These are phyloP conservation scores for Fusarium fujikuroi DNA, from an alignment of 2,329 filamentous ascomycete genomes.

Conservation along the genomic window DNA sequence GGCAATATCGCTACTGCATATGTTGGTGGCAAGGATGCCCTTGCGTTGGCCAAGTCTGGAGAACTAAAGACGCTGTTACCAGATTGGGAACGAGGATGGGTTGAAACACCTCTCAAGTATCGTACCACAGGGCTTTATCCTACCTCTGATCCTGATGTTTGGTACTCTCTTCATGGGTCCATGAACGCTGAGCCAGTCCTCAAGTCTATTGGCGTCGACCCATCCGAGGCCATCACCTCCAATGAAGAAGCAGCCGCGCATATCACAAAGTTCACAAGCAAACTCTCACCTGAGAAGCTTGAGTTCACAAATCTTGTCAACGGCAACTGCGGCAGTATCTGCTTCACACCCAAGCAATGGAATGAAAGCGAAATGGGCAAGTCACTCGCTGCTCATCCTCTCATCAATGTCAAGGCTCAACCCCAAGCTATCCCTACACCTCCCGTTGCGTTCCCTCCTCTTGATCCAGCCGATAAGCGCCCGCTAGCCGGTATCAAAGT, in stretches of 20 bases:
- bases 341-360: slow-evolving; percentile 22
- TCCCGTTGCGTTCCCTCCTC: not conserved
- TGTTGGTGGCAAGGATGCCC: not conserved
- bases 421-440: slow-evolving; percentile 12
- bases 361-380: slow-evolving; percentile 27
- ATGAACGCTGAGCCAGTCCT: slow-evolving; percentile 59
- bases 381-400: slow-evolving; percentile 10
- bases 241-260: slow-evolving; percentile 40
- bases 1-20: slow-evolving; percentile 22
- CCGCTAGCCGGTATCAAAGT: slow-evolving; percentile 5
- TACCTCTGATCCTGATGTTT: slow-evolving; percentile 56
- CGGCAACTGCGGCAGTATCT: slow-evolving; percentile 9
- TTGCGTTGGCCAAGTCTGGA: not conserved
- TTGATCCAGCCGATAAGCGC: not conserved
- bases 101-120: slow-evolving; percentile 20
- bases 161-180: slow-evolving; percentile 63
- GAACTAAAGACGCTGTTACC: not conserved
- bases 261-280: slow-evolving; percentile 33
- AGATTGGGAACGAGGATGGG: slow-evolving; percentile 21
- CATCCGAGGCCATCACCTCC: slow-evolving; percentile 22
- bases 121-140: slow-evolving; percentile 54
- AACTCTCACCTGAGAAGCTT: slow-evolving; percentile 36
- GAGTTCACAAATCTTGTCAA: slow-evolving; percentile 13
- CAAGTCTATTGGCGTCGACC: slow-evolving; percentile 55
- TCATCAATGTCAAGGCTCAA: slow-evolving; percentile 6